Base-by-base conservation (phyloP, 345 rosid genomes). In the Aegle marmelos region DNA sequence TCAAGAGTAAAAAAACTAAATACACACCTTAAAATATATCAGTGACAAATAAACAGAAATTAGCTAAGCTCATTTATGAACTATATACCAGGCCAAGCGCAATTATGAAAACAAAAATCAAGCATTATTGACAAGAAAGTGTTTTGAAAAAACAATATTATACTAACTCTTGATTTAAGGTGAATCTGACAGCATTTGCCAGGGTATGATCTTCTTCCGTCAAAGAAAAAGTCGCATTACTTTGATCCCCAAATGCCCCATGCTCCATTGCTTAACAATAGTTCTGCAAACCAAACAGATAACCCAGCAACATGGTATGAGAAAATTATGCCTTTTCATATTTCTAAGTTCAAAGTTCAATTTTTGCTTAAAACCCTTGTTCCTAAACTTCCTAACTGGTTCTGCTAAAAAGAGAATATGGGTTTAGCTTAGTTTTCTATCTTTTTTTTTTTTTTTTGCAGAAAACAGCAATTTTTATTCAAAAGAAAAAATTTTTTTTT, bases 111-210 rank as follows among this genome's bases (percentile, higher is more conserved):
- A 64, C 45, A 7, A 36, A 56, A 22, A 8, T 31, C 50, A 34
- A 30, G 50, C 6, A 34, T 33, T 9, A 66, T 68, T 14, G 4
- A 11, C 4, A 66, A 57, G 67, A 58, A 45, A 27, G 30, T 48
- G 13, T 34, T 61, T 71, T 37, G 59, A 14, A 53, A 11, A 57
- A 64, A 53, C 16, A 56, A 76, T 72, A 53, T 3, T 48, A 62
- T 21, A 87, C 93, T 87, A 22, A 91, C 99, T 96, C 98, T 89
- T 96, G 99, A 87, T 94, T 92, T 83, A 96, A 81, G 72, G 91
- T 79, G 88, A 88, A 96, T 78, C 98, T 85, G 74, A 96, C 85
- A 36, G 97, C 82, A 77, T 94, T 96, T 14, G 97, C 98, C 28
- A 96, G 86, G 5, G 97, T 94, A 78, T 96, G 98, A 80, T 91